These are phyloP conservation scores for Recurvomyces mirabilis DNA, from an alignment of 495 filamentous ascomycete genomes.

Conservation along the genomic window DNA sequence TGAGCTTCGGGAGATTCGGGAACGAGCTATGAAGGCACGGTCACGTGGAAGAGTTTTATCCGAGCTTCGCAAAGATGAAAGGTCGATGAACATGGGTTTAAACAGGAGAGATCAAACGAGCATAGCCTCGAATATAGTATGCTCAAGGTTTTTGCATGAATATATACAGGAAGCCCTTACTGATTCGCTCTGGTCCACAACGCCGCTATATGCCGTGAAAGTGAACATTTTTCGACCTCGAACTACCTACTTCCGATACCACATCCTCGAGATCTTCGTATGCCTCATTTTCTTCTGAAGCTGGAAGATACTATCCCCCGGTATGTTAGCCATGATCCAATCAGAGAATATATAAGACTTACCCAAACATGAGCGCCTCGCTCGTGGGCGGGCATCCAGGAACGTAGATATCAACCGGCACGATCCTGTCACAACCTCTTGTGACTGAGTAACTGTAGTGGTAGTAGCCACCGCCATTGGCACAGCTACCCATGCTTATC, in stretches of 20 bases:
- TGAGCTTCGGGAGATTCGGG: too few species aligned
- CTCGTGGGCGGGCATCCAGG: constrained; percentile 83
- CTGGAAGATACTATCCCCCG: constrained; percentile 16
- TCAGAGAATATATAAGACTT: too few species aligned
- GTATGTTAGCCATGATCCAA: neutral
- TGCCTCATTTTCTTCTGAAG: constrained; percentile 59
- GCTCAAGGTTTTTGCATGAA: neutral
- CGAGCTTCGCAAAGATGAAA: too few species aligned
- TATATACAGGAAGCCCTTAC: constrained; percentile 1
- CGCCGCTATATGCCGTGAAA: too few species aligned
- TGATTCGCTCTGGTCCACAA: neutral
- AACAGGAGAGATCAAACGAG: too few species aligned
- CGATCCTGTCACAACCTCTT: constrained; percentile 78
- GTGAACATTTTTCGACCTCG: too few species aligned
- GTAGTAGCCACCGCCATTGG: constrained; percentile 89
- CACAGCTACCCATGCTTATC: constrained; percentile 81
- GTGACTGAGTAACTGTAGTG: constrained; percentile 87
- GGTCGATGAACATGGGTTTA: too few species aligned
- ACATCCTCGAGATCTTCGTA: constrained; percentile 61
- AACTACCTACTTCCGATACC: constrained; percentile 51
- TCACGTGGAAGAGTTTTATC: too few species aligned
- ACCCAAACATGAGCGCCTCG: constrained; percentile 77
- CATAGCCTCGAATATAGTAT: neutral
- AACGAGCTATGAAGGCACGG: too few species aligned
- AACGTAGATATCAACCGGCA: constrained; percentile 87